A percentile compares a stretch with the other conserved stretches of the same genome.
Conservation (phyloP, 768 basidiomycete genomes). For the Wakefieldia striispora region DNA sequence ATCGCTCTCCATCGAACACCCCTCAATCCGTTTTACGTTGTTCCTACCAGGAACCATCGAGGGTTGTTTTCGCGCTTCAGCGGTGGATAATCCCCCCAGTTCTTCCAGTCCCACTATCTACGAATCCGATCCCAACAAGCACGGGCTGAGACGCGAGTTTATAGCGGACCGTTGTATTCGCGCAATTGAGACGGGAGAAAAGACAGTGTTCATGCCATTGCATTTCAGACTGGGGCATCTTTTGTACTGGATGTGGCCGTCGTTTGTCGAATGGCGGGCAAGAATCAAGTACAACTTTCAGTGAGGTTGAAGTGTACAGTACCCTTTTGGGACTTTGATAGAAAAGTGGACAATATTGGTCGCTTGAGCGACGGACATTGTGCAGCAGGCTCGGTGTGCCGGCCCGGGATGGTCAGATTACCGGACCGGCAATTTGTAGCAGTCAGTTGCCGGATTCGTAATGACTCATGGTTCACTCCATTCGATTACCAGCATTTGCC, state of each 20-base stretch:
- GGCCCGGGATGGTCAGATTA: no score
- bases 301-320: slow-evolving; percentile 1
- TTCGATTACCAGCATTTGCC: neutral
- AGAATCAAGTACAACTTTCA: slow-evolving; percentile 63
- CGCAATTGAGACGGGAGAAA: slow-evolving; percentile 59
- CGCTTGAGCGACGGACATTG: no score
- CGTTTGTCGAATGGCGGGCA: slow-evolving; percentile 55
- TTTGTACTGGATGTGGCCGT: slow-evolving; percentile 65
- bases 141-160: slow-evolving; percentile 55
- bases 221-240: slow-evolving; percentile 48
- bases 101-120: slow-evolving; percentile 29
- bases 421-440: no score
- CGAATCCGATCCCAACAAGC: slow-evolving; percentile 53
- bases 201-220: slow-evolving; percentile 56
- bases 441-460: no score
- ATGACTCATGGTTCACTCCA: no score
- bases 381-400: no score
- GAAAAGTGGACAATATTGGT: neutral
- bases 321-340: neutral
- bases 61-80: slow-evolving; percentile 76
- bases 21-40: slow-evolving; percentile 58
- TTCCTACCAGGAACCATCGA: slow-evolving; percentile 71
- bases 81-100: slow-evolving; percentile 54
- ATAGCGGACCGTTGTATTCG: slow-evolving; percentile 61
- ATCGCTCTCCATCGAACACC: slow-evolving; percentile 78